Base-by-base conservation (phyloP, 139 green algal genomes). In the Haematococcus lacustris region DNA sequence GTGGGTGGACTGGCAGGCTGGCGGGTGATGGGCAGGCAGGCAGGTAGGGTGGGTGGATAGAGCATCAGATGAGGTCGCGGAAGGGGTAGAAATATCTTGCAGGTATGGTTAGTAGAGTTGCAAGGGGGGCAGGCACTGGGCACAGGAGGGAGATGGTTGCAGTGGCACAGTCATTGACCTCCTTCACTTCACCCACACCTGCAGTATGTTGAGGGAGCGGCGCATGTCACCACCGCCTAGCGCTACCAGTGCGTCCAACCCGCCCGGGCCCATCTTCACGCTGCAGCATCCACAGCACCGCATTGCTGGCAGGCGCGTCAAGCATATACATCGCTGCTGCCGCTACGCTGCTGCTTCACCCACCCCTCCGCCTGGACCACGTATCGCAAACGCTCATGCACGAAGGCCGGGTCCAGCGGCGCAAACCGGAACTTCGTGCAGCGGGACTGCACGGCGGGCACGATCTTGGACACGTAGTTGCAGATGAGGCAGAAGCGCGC, bases 381-480 rank as follows among this genome's bases (percentile, higher is more conserved):
- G 57, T 93, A 73, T 39, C 90, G 47, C 70, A 99, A 79, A 26
- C 95, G 77, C 2, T 76, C 67, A 34, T 69, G 66, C 35, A 98
- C 93, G 70, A 90, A 85, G 9, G 76, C 28, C 35, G 83, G 67
- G 0, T 81, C 74, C 72, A 99, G 83, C 9, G 95, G 95, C 26
- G 90, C 81, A 71, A 98, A 98, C 65, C 78, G 71, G 85, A 98
- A 98, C 68, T 88, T 82, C n/a, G 93, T 98, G 85, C 95, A 98
- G 30, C 95, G 83, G 0, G 88, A 97, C 83, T 98, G 93, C 73
- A 99, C 80, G 13, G 95, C 95, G 30, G 95, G 94, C 75, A 98
- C 98, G 75, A 99, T 93, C 78, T 98, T 98, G 80, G 71, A 88
- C 30, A 97, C 93, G 77, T 98, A 97, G 85, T 99, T 99, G 86